Base-by-base conservation (phyloP, 2,329 filamentous ascomycete species). In the Fusarium tuaranense region DNA sequence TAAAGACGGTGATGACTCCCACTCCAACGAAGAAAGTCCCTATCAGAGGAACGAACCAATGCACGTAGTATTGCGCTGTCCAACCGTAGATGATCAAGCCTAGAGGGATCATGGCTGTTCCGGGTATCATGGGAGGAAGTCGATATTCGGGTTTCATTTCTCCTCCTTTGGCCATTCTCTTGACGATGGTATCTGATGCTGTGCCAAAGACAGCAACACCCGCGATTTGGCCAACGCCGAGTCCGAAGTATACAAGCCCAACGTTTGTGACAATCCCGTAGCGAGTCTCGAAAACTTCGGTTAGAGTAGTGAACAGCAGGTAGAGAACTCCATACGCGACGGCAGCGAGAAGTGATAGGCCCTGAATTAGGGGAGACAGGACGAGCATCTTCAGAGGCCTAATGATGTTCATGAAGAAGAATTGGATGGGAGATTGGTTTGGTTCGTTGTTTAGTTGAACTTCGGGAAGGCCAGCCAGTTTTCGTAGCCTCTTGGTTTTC, bases 41-140 rank as follows among this genome's bases (percentile, higher is more conserved):
- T 7, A 87, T 81, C 62, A 88, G 86, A 1, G 87, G 87, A 18
- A 89, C 85, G 14, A 90, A 85, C 86, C 87, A 90, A 65, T 88
- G 86, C 2, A 87, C 82, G n/a, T 82, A 73, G 13, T 85, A 83
- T n/a, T 90, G 77, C 0, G 85, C 84, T 30, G 74, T 72, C 79
- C 78, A 80, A 0, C 75, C 78, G 27, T 80, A 80, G 39, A 79
- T 53, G 20, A 80, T 65, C 3, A 81, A 36, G 1, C 79, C 76
- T 2, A 77, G 58, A 4, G 78, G 72, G 0, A 80, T 68, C 48
- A 71, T 39, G 7, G 69, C 55, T 12, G 60, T 67, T 2, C 70
- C 76, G 5, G 73, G 67, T 3, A 74, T 55, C 69, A 78, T 75
- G 25, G 67, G 60, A 1, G 76, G 74, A 3, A 79, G 68, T 4